A percentile compares a stretch with the other conserved stretches of the same genome.
phyloP scores from a whole-genome alignment of 2,329 filamentous ascomycete genomes.

The Rhinocladiella similis region DNA sequence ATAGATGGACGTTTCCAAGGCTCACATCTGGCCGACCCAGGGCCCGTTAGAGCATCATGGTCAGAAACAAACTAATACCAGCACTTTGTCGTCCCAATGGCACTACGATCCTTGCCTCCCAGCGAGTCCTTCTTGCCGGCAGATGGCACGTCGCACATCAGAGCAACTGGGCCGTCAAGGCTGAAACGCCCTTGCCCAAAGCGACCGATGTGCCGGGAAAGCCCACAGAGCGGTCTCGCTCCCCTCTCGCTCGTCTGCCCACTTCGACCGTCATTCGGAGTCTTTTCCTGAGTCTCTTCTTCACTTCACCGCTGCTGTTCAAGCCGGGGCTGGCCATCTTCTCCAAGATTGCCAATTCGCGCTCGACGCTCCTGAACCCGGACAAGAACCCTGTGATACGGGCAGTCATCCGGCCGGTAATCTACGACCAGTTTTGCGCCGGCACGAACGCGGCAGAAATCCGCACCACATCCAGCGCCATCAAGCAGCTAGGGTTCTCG shows the following conservation, averaged over 20 bases:
- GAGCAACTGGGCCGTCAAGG: too few relatives aligned
- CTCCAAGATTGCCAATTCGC: constrained; percentile 44
- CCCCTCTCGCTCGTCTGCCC: constrained; percentile 18
- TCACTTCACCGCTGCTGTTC: constrained; percentile 35
- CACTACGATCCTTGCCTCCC: too few relatives aligned
- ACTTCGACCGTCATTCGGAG: constrained; percentile 33
- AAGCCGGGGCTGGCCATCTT: constrained; percentile 35
- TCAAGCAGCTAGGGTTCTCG: constrained; percentile 52
- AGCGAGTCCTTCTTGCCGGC: too few relatives aligned
- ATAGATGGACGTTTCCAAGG: too few relatives aligned
- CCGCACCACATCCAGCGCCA: constrained; percentile 43
- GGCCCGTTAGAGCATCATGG: too few relatives aligned
- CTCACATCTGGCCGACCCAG: too few relatives aligned
- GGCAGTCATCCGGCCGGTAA: constrained; percentile 45
- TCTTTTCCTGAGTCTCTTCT: constrained; percentile 33
- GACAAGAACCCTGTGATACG: constrained; percentile 51
- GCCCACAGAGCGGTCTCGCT: too few relatives aligned
- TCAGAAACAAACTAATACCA: too few relatives aligned
- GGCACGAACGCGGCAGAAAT: constrained; percentile 53
- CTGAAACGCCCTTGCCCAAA: too few relatives aligned
- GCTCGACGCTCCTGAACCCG: constrained; percentile 46
- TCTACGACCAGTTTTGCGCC: constrained; percentile 62
- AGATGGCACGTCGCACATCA: too few relatives aligned
- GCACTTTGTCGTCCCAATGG: too few relatives aligned
- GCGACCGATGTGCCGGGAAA: too few relatives aligned